Base-by-base conservation (phyloP, 306 rosid species). In the Comarum palustre region DNA sequence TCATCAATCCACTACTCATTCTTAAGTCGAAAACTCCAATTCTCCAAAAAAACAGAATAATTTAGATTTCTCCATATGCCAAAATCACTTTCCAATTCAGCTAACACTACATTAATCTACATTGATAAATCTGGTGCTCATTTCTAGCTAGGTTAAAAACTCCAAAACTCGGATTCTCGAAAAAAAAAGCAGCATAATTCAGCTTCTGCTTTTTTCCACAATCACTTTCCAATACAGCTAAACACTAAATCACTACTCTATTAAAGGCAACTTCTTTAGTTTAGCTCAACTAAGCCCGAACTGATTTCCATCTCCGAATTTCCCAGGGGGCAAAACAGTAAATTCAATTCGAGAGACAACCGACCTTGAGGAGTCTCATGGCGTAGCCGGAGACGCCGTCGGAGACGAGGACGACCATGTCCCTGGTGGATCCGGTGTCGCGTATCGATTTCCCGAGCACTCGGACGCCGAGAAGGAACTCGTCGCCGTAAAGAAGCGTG, bases 321-420 rank as follows among this genome's bases (percentile, higher is more conserved):
- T 12, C 16, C 19, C 8, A 0, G 17, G 17, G 61, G 34, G 41
- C 63, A 42, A 38, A 24, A 58, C 19, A 22, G 75, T 34, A 61
- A 65, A 1, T 34, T 24, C 19, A 67, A 52, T 8, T 5, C 3
- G 34, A 5, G 0, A 77, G n/a, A 39, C 15, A 16, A 41, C 31
- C 68, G n/a, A 93, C 99, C 94, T 73, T 68, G 47, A 94, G 90
- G 73, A 95, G 96, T 66, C 51, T 82, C 82, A 78, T 83, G 73
- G 99, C 99, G 81, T 77, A 91, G 67, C 85, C 80, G 43, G 99
- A 95, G 22, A 95, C 97, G 6, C 99, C 99, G 77, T 95, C 97
- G 12, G 99, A 95, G 82, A 95, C 88, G 80, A 95, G 84, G 8
- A 73, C 99, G 34, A 95, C 97, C 99, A 95, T 90, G 65, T 88